Conservation (phyloP, 139 green algal species). For the Chlorella sp. region DNA sequence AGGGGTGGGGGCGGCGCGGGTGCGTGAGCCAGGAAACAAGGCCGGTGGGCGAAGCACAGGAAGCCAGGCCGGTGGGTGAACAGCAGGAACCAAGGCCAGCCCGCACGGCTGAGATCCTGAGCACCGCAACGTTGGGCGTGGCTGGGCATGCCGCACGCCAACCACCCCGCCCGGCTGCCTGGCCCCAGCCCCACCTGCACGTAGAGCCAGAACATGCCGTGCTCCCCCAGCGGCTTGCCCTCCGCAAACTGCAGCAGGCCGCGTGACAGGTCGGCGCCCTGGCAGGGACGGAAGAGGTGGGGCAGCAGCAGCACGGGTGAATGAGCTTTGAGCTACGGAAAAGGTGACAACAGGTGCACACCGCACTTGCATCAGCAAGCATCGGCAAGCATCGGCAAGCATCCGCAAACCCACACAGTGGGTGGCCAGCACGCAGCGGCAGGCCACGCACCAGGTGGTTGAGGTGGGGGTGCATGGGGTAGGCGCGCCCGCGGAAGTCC, state of each 20-base stretch:
- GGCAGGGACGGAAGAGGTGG: no score
- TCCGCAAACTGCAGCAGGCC: slow-evolving; percentile 88
- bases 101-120: background rate
- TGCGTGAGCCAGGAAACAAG: no score
- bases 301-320: no score
- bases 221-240: slow-evolving; percentile 70
- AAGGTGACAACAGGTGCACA: no score
- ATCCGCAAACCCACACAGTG: no score
- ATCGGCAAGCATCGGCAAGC: no score
- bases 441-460: slow-evolving; percentile 87
- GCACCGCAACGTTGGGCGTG: background rate
- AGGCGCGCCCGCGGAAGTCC: slow-evolving; percentile 96
- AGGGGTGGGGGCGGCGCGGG: no score
- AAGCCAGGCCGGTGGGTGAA: background rate
- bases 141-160: background rate
- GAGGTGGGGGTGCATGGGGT: slow-evolving; percentile 95
- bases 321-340: no score
- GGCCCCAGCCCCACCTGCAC: slow-evolving; percentile 38
- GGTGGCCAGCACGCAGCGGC: no score
- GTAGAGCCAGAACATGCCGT: slow-evolving; percentile 86
- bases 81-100: background rate
- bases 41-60: background rate
- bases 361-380: no score
- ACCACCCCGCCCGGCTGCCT: slow-evolving; percentile 35
- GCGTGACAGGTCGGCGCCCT: slow-evolving; percentile 78